These are phyloP conservation scores for Scheffersomyces cryptocercus DNA, from an alignment of 1,139 yeast genomes.

Conservation along the genomic window DNA sequence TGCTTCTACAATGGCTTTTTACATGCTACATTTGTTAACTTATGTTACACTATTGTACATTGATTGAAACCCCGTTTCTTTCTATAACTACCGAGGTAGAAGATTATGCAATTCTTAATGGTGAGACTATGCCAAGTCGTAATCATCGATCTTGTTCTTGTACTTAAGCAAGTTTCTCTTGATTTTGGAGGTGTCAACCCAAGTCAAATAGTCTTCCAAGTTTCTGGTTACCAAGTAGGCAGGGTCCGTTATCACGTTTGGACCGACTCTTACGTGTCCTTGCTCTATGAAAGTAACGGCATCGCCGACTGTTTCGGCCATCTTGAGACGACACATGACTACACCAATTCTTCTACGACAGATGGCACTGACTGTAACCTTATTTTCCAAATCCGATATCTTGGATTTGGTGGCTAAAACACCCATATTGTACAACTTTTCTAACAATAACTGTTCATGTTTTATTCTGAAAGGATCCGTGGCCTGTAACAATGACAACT, in stretches of 20 bases:
- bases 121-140: constrained; percentile 51
- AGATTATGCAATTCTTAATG: background rate
- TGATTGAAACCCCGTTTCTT: constrained; percentile 1
- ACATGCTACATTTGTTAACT: no score
- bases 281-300: constrained; percentile 93
- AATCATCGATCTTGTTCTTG: constrained; percentile 83
- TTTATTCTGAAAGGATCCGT: constrained; percentile 82
- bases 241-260: constrained; percentile 92
- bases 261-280: constrained; percentile 98
- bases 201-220: constrained; percentile 94
- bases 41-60: constrained; percentile 5
- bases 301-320: constrained; percentile 88
- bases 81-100: background rate
- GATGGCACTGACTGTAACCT: constrained; percentile 86
- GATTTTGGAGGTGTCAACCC: constrained; percentile 96
- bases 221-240: constrained; percentile 90
- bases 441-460: constrained; percentile 84
- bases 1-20: no score
- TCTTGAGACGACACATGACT: constrained; percentile 89
- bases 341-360: constrained; percentile 93
- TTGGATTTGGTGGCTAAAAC: constrained; percentile 81
- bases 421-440: constrained; percentile 87
- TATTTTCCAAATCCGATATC: constrained; percentile 90
- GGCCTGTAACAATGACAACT: constrained; percentile 79
- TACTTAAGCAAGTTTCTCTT: constrained; percentile 86